These are phyloP conservation scores for Trapa incisa DNA, from an alignment of 345 rosid genomes.

Conservation along the genomic window DNA sequence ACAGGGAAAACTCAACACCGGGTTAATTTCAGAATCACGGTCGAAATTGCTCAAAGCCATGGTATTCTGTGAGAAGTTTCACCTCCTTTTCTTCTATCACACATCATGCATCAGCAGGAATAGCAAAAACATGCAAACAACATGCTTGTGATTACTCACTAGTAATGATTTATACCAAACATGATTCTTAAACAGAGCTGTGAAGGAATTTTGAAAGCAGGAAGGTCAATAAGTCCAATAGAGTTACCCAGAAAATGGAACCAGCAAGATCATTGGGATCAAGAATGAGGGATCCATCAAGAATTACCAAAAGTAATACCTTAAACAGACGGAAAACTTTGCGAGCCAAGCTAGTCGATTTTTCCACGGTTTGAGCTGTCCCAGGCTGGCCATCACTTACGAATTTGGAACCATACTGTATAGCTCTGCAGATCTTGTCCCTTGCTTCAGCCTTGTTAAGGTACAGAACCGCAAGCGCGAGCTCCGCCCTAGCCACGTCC, in stretches of 20 bases:
- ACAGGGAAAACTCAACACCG: neutral
- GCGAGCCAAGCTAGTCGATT: slow-evolving; percentile 88
- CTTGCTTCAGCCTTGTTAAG: slow-evolving; percentile 97
- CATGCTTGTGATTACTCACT: too few species aligned
- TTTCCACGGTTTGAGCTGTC: slow-evolving; percentile 86
- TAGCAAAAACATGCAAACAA: too few species aligned
- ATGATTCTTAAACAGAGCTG: too few species aligned
- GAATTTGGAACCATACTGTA: slow-evolving; percentile 91
- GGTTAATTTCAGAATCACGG: neutral
- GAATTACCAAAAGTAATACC: slow-evolving; percentile 18
- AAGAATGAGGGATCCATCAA: neutral
- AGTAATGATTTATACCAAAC: too few species aligned
- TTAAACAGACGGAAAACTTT: slow-evolving; percentile 95
- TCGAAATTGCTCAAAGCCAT: neutral
- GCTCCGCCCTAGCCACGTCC: slow-evolving; percentile 76
- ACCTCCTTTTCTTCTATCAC: neutral
- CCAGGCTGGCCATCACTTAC: slow-evolving; percentile 87
- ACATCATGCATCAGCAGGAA: neutral
- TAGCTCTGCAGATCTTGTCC: slow-evolving; percentile 98
- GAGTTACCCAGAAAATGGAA: neutral
- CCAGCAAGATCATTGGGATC: neutral
- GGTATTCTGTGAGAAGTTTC: neutral
- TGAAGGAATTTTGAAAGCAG: too few species aligned
- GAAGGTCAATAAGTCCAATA: too few species aligned
- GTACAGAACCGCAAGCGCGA: slow-evolving; percentile 68